A percentile compares a stretch with the other conserved stretches of the same genome.
phyloP scores from a whole-genome alignment of 1,284 basidiomycete species.

The Melampsora americana region DNA sequence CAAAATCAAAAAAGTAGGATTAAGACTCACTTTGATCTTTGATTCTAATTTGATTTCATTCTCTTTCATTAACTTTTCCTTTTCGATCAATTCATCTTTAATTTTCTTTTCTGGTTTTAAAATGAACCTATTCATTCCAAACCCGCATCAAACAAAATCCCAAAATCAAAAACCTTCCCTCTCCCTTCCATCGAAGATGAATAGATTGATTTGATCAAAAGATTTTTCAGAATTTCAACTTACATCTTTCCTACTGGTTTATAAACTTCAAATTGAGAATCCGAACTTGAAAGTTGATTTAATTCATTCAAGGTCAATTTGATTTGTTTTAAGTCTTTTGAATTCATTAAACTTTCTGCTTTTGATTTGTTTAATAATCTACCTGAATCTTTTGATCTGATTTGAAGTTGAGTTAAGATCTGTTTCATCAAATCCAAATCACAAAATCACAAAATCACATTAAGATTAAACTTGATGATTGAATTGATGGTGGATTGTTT shows the following conservation, averaged over 20 bases:
- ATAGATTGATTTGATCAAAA: too few species aligned
- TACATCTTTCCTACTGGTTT: not conserved
- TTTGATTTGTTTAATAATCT: conserved; percentile 1
- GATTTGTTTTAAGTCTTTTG: not conserved
- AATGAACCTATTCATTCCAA: conserved; percentile 27
- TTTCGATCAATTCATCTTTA: not conserved
- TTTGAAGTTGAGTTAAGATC: conserved; percentile 36
- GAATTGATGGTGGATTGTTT: too few species aligned
- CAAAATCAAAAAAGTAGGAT: not conserved
- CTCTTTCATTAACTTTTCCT: conserved; percentile 21
- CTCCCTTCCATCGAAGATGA: too few species aligned
- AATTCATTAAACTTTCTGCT: too few species aligned
- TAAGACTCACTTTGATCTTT: conserved; percentile 28
- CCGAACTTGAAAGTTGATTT: not conserved
- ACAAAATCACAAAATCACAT: not conserved
- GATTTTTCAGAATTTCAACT: not conserved
- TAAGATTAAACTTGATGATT: too few species aligned
- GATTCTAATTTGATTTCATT: not conserved
- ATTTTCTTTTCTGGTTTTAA: conserved; percentile 3
- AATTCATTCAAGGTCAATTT: not conserved
- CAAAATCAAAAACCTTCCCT: too few species aligned
- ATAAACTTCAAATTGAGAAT: not conserved
- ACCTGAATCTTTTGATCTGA: conserved; percentile 18
- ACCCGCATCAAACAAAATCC: too few species aligned
- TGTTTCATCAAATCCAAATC: not conserved